Evolutionary conservation across 2,329 filamentous ascomycete species (phyloP), one percentile per base, ranked within the genome.

Genomic region (Paecilomyces niveus): DNA sequence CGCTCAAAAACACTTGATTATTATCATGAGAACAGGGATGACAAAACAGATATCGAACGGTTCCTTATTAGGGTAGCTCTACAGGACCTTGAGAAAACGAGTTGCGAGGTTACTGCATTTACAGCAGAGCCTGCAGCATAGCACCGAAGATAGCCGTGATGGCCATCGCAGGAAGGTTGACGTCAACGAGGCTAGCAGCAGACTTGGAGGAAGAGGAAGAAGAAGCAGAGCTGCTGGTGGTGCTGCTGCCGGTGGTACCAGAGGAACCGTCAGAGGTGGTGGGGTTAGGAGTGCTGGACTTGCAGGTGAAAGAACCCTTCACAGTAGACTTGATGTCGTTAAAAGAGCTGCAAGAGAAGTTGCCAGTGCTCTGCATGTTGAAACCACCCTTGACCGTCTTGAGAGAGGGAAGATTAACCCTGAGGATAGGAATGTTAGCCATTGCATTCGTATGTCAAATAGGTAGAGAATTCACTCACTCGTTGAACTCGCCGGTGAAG

Each of bases 401-500:
- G 26, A 93, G 80, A 39, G 77, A 71, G 61, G 89, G 87, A 57
- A 97, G 83, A 35, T 81, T 71, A 65, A 94, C 86, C 60, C 91
- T 96, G 66, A 1, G 57, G 45, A 22, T 6, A 13, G 1, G 29
- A 18, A 29, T 58, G 29, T 61, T 57, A 58, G 35, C 15, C 31
- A 21, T n/a, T 53, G 51, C 0, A 13, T 11, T 21, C 15, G 7
- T 32, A 22, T 11, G 32, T 11, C 9, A 13, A 33, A 4, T 5
- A 18, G 10, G 13, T n/a, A 31, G 15, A 21, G 6, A 33, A 35
- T 49, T 13, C 54, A 84, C 90, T 81, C 83, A 95, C 91, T 84
- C 81, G 63, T 85, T 83, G 76, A 97, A 95, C 80, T 86, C 89
- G 69, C 94, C 94, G 68, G 87, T 86, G 74, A 96, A 85, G 74